A percentile compares a stretch with the other conserved stretches of the same genome.
Conservation (phyloP, 176 grass and related monocot genomes). For the Aegilops sharonensis region DNA sequence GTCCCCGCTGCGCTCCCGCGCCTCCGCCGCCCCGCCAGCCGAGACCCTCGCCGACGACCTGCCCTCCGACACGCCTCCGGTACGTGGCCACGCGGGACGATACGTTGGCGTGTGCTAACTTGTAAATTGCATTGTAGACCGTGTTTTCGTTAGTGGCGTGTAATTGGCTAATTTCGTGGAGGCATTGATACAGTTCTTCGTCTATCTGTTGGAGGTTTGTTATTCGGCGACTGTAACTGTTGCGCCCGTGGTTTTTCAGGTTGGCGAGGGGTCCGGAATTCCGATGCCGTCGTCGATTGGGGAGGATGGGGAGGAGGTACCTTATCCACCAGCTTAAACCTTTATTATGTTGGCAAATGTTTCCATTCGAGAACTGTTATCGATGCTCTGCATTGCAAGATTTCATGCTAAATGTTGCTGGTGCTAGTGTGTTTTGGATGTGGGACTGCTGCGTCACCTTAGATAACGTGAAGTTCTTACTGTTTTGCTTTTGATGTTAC, state of each 20-base stretch:
- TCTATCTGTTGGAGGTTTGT: neutral
- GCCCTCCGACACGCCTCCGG: slow-evolving; percentile 33
- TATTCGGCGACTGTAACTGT: neutral
- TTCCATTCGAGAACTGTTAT: neutral
- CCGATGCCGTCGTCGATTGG: slow-evolving; percentile 48
- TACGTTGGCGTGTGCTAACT: neutral
- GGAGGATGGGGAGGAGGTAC: slow-evolving; percentile 59
- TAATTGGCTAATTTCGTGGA: neutral
- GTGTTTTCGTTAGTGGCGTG: neutral
- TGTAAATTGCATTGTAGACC: neutral
- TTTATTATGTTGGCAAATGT: neutral
- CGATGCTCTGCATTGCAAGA: neutral
- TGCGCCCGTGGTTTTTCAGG: slow-evolving; percentile 35
- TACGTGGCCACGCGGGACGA: slow-evolving; percentile 2
- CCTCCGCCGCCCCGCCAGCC: slow-evolving; percentile 29
- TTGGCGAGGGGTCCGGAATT: slow-evolving; percentile 33
- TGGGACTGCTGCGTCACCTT: neutral
- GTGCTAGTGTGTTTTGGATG: neutral
- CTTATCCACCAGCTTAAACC: slow-evolving; percentile 8
- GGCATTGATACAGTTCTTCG: neutral
- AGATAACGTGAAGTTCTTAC: neutral
- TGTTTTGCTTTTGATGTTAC: neutral
- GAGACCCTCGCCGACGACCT: slow-evolving; percentile 36
- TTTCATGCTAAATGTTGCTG: neutral
- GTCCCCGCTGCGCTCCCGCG: slow-evolving; percentile 28